Evolutionary conservation across 495 filamentous ascomycete genomes (phyloP), one percentile per base, ranked within the genome.

Genomic region (Umbilicaria muhlenbergii): DNA sequence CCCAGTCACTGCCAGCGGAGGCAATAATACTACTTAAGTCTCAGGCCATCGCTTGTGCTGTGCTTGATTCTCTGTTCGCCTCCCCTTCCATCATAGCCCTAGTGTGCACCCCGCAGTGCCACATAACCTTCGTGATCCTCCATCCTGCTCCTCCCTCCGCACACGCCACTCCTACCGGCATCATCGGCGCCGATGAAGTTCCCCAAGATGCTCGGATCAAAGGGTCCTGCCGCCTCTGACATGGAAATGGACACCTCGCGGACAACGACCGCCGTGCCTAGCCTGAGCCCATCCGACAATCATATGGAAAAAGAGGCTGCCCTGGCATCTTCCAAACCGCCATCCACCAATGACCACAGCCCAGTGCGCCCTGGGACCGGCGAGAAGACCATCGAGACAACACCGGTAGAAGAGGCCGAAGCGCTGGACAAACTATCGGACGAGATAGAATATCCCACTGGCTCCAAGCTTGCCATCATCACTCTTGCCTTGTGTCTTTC

Each of bases 401-500:
- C 55, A 10, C 51, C 50, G 18, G 14, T 54, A 18, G 39, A 47
- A 36, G 55, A 58, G 36, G 51, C 45, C 5, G 46, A 43, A 33
- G 51, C 50, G 1, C 16, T 54, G 11, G 54, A 56, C 7, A 49
- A 54, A 24, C 46, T 41, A 32, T 48, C 46, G n/a, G 58, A 60
- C 1, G 66, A 68, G 14, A 59, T 63, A 32, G 61, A 71, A 34
- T 79, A 78, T 48, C 77, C 74, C 0, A 57, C 46, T 0, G 53
- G 58, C 14, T 64, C 64, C 51, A 75, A 63, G 41, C 58, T 83
- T 5, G 46, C 51, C 14, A 51, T 79, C 32, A 80, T 82, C 44
- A 73, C 71, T 1, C 62, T 73, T 42, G 77, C 73, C 12, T 52
- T 83, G 15, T 72, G 69, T 50, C 58, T 82, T 14, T 74, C 73